Conservation (phyloP, 352 stramenopile species). For the Globisporangium spinosum region DNA sequence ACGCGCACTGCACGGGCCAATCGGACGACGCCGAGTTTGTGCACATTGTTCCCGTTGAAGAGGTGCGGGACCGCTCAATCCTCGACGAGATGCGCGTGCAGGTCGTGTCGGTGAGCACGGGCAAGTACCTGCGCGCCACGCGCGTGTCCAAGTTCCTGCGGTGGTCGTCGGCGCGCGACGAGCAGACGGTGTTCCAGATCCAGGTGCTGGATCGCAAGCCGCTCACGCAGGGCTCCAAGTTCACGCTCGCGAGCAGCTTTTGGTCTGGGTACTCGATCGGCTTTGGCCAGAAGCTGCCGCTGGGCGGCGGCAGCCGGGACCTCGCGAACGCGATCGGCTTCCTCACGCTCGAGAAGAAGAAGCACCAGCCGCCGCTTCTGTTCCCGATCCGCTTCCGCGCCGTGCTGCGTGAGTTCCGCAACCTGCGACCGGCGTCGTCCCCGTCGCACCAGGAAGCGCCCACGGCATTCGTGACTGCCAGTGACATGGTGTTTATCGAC, state of each 20-base stretch:
- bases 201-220: slow-evolving; percentile 51
- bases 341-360: slow-evolving; percentile 63
- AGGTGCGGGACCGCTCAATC: slow-evolving; percentile 51
- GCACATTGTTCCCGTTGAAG: slow-evolving; percentile 48
- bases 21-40: slow-evolving; percentile 46
- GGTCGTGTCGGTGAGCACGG: slow-evolving; percentile 40
- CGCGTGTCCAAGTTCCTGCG: slow-evolving; percentile 66
- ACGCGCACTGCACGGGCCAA: slow-evolving; percentile 36
- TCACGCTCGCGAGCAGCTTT: slow-evolving; percentile 56
- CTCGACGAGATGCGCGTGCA: slow-evolving; percentile 61
- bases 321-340: slow-evolving; percentile 55
- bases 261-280: slow-evolving; percentile 46
- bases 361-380: slow-evolving; percentile 51
- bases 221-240: slow-evolving; percentile 44
- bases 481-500: slow-evolving; percentile 50
- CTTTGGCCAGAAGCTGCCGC: slow-evolving; percentile 52
- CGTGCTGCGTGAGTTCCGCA: slow-evolving; percentile 30
- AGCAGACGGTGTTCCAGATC: slow-evolving; percentile 63
- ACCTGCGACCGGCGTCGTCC: slow-evolving; percentile 22
- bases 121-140: slow-evolving; percentile 57
- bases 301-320: slow-evolving; percentile 43
- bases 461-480: slow-evolving; percentile 45
- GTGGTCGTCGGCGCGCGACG: slow-evolving; percentile 50
- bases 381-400: slow-evolving; percentile 61
- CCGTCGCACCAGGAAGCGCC: slow-evolving; percentile 18